Conservation (phyloP, 768 basidiomycete species). For the Piloderma croceum region DNA sequence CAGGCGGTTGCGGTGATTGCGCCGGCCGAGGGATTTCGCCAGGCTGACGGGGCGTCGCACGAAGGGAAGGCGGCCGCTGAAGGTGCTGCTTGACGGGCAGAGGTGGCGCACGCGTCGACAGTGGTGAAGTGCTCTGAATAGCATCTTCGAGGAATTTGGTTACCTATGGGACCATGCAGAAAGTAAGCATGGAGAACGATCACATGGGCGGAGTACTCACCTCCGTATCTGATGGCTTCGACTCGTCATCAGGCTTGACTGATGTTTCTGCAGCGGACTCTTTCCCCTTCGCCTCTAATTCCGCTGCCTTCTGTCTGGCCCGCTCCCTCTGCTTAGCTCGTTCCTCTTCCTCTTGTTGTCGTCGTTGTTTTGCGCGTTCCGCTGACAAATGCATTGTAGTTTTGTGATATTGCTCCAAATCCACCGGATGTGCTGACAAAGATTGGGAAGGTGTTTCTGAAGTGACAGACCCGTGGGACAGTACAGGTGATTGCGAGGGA, state of each 20-base stretch:
- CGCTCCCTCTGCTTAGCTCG: conserved; percentile 76
- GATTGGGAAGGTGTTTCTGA: conserved; percentile 30
- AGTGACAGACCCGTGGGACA: conserved; percentile 37
- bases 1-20: conserved; percentile 14
- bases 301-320: conserved; percentile 72
- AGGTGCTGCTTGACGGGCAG: conserved; percentile 12
- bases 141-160: conserved; percentile 44
- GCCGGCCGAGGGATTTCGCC: conserved; percentile 24
- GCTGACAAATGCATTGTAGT: conserved; percentile 81
- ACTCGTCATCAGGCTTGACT: conserved; percentile 1
- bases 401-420: conserved; percentile 64
- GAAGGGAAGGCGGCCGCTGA: conserved; percentile 32
- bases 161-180: too few relatives aligned
- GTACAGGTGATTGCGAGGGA: conserved; percentile 34
- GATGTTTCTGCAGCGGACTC: conserved; percentile 12
- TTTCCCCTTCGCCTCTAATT: conserved; percentile 65
- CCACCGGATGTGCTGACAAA: conserved; percentile 32
- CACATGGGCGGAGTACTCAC: conserved; percentile 7
- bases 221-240: conserved; percentile 13
- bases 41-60: conserved; percentile 21
- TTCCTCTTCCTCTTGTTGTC: conserved; percentile 80
- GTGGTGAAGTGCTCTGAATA: conserved; percentile 24
- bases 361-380: conserved; percentile 72
- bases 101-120: conserved; percentile 6
- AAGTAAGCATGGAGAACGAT: background rate